A percentile compares a stretch with the other conserved stretches of the same genome.
phyloP scores from a whole-genome alignment of 1,284 basidiomycete species.

The Hymenochaete sp. region DNA sequence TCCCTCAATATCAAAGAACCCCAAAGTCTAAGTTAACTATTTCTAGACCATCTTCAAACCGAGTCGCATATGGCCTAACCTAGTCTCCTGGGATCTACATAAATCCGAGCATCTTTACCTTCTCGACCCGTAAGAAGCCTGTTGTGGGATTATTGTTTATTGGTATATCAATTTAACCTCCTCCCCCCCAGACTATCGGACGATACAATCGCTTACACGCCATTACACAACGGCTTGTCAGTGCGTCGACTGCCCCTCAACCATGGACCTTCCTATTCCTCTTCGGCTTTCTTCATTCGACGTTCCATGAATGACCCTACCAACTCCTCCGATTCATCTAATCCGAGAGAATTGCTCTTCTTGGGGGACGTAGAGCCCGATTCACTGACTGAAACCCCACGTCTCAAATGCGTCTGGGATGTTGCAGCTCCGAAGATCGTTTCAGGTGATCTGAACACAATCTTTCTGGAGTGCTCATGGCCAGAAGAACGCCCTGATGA shows the following conservation, averaged over 20 bases:
- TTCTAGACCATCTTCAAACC: constrained; percentile 65
- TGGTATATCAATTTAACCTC: constrained; percentile 3
- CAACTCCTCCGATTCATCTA: no score
- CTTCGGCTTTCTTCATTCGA: constrained; percentile 69
- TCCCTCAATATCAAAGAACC: no score
- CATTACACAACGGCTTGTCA: constrained; percentile 46
- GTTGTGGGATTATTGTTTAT: constrained; percentile 29
- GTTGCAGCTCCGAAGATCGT: constrained; percentile 57
- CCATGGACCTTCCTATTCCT: constrained; percentile 64
- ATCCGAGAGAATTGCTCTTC: constrained; percentile 62
- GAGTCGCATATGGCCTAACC: constrained; percentile 73
- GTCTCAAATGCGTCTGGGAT: constrained; percentile 60
- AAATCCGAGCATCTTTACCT: constrained; percentile 48
- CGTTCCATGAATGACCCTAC: no score
- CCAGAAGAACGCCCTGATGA: constrained; percentile 52
- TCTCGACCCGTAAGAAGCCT: constrained; percentile 44
- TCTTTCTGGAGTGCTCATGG: constrained; percentile 85
- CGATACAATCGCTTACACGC: constrained; percentile 36
- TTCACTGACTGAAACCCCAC: constrained; percentile 46
- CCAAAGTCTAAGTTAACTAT: no score
- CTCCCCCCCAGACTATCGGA: constrained; percentile 2
- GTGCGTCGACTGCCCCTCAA: constrained; percentile 60
- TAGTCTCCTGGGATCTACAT: constrained; percentile 63
- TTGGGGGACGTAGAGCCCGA: constrained; percentile 83
- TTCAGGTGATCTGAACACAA: constrained; percentile 47